Evolutionary conservation across 169 alveolate species (phyloP).

Genomic region (Eimeria brunetti): DNA sequence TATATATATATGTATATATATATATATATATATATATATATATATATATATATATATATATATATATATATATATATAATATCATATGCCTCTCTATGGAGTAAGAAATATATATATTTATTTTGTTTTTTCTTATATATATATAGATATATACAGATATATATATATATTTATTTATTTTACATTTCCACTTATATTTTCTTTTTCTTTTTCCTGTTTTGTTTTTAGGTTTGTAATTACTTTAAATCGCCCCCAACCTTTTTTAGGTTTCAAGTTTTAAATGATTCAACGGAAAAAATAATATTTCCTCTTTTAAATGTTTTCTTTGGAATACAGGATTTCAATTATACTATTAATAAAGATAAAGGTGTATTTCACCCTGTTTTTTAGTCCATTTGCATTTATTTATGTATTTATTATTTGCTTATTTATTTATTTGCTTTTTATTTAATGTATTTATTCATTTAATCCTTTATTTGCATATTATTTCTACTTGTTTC

Average conservation of each 20-base stretch:
- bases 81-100: too few species aligned
- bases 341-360: neutral
- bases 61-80: neutral
- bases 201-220: neutral
- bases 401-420: too few species aligned
- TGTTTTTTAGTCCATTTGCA: neutral
- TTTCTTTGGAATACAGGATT: constrained; percentile 7
- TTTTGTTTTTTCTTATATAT: neutral
- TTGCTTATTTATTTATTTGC: too few species aligned
- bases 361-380: neutral
- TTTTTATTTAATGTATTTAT: too few species aligned
- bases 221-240: constrained; percentile 47
- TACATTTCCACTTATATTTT: neutral
- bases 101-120: neutral
- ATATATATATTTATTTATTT: neutral
- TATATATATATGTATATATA: too few species aligned
- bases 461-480: too few species aligned
- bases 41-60: neutral
- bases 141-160: neutral
- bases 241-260: constrained; percentile 61
- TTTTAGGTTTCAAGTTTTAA: constrained; percentile 39
- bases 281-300: neutral
- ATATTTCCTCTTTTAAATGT: constrained; percentile 5
- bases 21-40: neutral
- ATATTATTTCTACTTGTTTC: too few species aligned